Evolutionary conservation across 306 rosid species (phyloP).

Genomic region (Hylodesmum podocarpum): DNA sequence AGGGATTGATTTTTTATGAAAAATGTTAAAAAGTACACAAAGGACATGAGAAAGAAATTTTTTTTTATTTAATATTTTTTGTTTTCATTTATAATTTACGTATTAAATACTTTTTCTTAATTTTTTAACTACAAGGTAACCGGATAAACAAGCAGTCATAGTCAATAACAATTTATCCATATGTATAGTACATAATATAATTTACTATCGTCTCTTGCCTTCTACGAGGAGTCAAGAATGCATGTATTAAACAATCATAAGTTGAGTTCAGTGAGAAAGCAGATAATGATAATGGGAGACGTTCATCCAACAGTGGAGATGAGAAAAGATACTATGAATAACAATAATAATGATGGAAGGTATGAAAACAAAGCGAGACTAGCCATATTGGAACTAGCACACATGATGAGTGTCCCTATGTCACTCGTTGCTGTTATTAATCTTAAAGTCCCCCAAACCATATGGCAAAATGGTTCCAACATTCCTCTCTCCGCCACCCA

Average conservation of each 20-base stretch:
- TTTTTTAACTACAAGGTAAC: too few relatives aligned
- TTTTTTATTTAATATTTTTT: too few relatives aligned
- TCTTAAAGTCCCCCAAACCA: constrained; percentile 66
- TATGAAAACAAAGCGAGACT: constrained; percentile 46
- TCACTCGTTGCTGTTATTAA: constrained; percentile 68
- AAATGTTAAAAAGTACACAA: too few relatives aligned
- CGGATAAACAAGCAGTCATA: too few relatives aligned
- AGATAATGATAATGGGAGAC: background rate
- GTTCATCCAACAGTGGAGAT: constrained; percentile 1
- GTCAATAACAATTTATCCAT: too few relatives aligned
- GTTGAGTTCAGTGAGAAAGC: background rate
- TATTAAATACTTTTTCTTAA: too few relatives aligned
- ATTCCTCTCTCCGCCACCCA: constrained; percentile 59
- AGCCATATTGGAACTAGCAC: constrained; percentile 61
- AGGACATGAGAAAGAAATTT: too few relatives aligned
- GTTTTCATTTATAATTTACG: too few relatives aligned
- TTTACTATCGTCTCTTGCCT: background rate
- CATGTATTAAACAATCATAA: background rate
- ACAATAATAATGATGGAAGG: background rate
- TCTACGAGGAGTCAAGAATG: background rate
- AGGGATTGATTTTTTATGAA: too few relatives aligned
- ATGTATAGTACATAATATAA: too few relatives aligned
- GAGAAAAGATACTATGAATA: too few relatives aligned
- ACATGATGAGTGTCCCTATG: constrained; percentile 87
- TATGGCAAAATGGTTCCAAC: constrained; percentile 67